Percentiles rank a stretch among this genome's conserved stretches.
Conservation (phyloP, 2,329 filamentous ascomycete genomes). For the Cladosporium sp. region DNA sequence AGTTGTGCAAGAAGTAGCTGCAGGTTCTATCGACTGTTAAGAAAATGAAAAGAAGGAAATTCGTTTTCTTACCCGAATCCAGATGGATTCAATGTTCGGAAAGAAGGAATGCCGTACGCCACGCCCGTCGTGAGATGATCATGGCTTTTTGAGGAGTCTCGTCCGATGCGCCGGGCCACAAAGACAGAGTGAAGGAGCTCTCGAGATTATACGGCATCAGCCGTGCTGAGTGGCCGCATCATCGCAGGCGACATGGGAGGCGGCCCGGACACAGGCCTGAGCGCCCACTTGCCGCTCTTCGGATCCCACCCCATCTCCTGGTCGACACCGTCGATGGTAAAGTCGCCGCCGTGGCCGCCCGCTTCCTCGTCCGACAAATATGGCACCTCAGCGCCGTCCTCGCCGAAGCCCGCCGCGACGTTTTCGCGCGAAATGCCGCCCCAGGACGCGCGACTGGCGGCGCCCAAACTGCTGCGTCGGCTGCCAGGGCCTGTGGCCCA, state of each 20-base stretch:
- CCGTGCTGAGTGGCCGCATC: not conserved
- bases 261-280: conserved; percentile 17
- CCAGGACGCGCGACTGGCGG: conserved; percentile 21
- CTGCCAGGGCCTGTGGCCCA: conserved; percentile 10
- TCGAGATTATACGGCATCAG: not conserved
- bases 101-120: no score
- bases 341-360: not conserved
- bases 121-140: no score
- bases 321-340: conserved; percentile 17
- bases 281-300: conserved; percentile 24
- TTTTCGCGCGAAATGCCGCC: conserved; percentile 23
- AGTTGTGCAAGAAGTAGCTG: no score
- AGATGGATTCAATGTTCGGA: no score
- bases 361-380: conserved; percentile 18
- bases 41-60: no score
- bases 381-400: conserved; percentile 25
- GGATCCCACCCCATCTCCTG: conserved; percentile 27
- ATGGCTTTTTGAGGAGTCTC: no score
- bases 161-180: no score
- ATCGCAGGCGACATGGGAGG: not conserved
- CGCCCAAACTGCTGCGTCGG: conserved; percentile 5
- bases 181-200: no score
- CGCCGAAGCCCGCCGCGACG: conserved; percentile 17
- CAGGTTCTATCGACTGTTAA: no score
- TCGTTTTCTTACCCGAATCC: no score